A percentile compares a stretch with the other conserved stretches of the same genome.
Conservation (phyloP, 306 rosid species). For the Cyamopsis tetragonoloba region DNA sequence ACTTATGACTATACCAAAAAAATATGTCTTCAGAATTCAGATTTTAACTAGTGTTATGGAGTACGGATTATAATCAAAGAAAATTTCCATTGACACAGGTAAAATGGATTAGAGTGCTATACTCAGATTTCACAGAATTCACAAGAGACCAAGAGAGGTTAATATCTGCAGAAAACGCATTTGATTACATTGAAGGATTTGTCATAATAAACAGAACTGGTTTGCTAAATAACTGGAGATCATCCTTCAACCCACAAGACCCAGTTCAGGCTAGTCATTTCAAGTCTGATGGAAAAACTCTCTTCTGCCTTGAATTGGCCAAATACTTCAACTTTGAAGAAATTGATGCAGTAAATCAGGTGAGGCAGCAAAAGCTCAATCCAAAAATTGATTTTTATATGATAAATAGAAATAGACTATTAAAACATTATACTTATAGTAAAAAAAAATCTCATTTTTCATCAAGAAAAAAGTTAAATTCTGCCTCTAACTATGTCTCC, state of each 20-base stretch:
- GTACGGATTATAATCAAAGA: background rate
- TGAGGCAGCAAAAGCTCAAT: conserved; percentile 19
- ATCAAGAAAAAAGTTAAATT: background rate
- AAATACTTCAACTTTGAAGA: conserved; percentile 61
- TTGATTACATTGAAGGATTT: conserved; percentile 88
- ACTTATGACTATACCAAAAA: background rate
- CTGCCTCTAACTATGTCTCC: background rate
- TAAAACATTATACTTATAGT: background rate
- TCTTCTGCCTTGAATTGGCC: conserved; percentile 85
- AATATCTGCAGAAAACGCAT: conserved; percentile 53
- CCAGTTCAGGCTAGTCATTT: conserved; percentile 83
- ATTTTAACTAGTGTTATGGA: background rate
- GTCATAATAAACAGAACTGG: conserved; percentile 91
- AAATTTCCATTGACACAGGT: conserved; percentile 28
- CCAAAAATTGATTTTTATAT: conserved; percentile 9
- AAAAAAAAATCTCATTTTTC: background rate
- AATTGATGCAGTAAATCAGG: conserved; percentile 49
- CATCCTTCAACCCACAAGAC: conserved; percentile 84
- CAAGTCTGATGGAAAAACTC: conserved; percentile 83
- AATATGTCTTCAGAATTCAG: conserved; percentile 5
- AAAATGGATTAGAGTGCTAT: conserved; percentile 63
- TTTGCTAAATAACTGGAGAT: conserved; percentile 88
- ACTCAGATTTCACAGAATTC: conserved; percentile 50
- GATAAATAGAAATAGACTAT: background rate
- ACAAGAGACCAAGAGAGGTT: conserved; percentile 75